Evolutionary conservation across 495 filamentous ascomycete species (phyloP).

Genomic region (Aspergillus affinis): DNA sequence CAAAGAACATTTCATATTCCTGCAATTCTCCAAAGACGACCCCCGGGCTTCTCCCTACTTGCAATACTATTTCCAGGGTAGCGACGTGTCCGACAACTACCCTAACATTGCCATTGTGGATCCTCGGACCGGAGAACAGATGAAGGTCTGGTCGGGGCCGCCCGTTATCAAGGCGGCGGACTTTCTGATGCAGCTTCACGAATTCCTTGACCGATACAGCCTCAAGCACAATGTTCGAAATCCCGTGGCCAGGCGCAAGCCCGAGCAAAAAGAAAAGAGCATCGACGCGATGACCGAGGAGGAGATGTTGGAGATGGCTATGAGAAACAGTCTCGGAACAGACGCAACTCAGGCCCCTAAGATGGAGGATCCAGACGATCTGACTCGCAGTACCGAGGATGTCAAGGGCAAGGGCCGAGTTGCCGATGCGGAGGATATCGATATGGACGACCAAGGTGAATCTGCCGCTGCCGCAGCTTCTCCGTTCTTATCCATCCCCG

Average conservation of each 20-base stretch:
- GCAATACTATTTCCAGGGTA: slow-evolving; percentile 81
- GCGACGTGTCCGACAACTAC: slow-evolving; percentile 74
- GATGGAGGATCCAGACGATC: slow-evolving; percentile 74
- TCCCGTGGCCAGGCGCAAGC: slow-evolving; percentile 79
- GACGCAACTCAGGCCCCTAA: slow-evolving; percentile 34
- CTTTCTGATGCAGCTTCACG: slow-evolving; percentile 86
- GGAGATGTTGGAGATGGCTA: slow-evolving; percentile 90
- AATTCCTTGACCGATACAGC: slow-evolving; percentile 95
- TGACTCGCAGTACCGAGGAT: slow-evolving; percentile 64
- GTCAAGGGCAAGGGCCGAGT: slow-evolving; percentile 67
- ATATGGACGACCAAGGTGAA: slow-evolving; percentile 24
- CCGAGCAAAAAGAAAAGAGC: slow-evolving; percentile 67
- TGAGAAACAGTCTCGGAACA: slow-evolving; percentile 75
- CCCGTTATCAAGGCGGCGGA: slow-evolving; percentile 75
- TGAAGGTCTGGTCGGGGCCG: slow-evolving; percentile 89
- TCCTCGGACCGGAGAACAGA: slow-evolving; percentile 92
- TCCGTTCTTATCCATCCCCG: slow-evolving; percentile 66
- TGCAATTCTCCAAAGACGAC: slow-evolving; percentile 87
- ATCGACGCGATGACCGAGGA: slow-evolving; percentile 92
- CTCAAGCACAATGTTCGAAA: slow-evolving; percentile 85
- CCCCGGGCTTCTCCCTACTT: slow-evolving; percentile 72
- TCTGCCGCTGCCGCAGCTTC: slow-evolving; percentile 31
- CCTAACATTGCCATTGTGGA: slow-evolving; percentile 96
- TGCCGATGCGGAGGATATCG: slow-evolving; percentile 39
- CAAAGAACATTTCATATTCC: slow-evolving; percentile 89